Conservation (phyloP, 2,329 filamentous ascomycete species). For the Eutypa lata region DNA sequence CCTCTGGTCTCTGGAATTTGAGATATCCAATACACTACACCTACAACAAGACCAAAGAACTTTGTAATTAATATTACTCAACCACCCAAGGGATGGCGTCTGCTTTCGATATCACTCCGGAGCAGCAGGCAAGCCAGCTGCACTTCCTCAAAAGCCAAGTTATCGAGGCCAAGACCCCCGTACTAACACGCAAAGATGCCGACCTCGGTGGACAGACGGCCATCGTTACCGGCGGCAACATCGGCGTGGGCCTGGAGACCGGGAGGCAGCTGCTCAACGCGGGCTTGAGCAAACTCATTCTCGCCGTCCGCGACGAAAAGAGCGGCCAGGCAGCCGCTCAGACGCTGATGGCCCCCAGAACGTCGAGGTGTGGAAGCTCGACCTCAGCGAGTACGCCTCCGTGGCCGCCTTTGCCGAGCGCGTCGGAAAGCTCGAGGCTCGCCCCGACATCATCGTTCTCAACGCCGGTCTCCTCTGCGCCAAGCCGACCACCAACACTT, state of each 20-base stretch:
- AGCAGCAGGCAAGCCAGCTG: neutral
- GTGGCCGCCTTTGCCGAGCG: neutral
- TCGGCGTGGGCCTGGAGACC: neutral
- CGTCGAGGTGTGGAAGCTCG: neutral
- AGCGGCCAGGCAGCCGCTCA: neutral
- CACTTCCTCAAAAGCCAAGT: neutral
- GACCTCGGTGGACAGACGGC: neutral
- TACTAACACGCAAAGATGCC: neutral
- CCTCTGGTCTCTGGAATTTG: neutral
- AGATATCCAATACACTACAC: neutral
- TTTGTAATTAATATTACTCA: neutral
- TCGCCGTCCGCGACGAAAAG: neutral
- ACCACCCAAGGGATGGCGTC: neutral
- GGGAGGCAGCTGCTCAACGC: neutral
- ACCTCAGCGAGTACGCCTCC: neutral
- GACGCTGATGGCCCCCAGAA: neutral
- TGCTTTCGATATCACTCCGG: neutral
- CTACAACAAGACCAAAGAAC: neutral
- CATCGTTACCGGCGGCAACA: neutral
- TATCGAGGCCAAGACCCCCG: neutral
- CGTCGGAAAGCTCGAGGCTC: neutral
- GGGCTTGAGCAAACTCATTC: neutral
- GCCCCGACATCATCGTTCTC: slow-evolving; percentile 20
- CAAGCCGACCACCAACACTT: slow-evolving; percentile 1
- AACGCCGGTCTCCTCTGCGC: slow-evolving; percentile 27